Evolutionary conservation across 345 rosid species (phyloP).

Genomic region (Nephelium lappaceum): DNA sequence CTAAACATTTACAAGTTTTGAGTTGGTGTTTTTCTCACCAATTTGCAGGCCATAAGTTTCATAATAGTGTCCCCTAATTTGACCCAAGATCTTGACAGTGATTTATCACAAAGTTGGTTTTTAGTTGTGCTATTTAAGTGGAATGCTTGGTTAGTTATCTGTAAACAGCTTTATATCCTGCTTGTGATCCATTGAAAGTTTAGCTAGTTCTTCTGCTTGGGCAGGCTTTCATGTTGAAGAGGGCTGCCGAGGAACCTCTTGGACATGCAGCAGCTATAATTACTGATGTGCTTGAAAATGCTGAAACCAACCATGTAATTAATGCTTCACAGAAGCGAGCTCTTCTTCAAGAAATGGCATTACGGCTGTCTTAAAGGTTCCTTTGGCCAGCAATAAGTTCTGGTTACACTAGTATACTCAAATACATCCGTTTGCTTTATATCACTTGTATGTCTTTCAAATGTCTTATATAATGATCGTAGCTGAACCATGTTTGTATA

Average conservation of each 20-base stretch:
- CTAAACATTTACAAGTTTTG: background rate
- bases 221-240: conserved; percentile 96
- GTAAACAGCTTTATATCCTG: background rate
- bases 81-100: background rate
- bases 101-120: background rate
- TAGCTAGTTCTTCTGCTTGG: conserved; percentile 9
- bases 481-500: conserved; percentile 18
- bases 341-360: conserved; percentile 97
- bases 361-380: conserved; percentile 60
- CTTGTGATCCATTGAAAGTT: background rate
- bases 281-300: conserved; percentile 88
- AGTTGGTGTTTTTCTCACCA: background rate
- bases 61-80: background rate
- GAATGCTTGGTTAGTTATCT: background rate
- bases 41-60: background rate
- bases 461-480: conserved; percentile 5
- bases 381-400: background rate
- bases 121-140: background rate
- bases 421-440: background rate
- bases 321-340: conserved; percentile 87
- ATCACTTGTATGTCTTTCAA: background rate
- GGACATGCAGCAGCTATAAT: conserved; percentile 97
- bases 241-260: conserved; percentile 87
- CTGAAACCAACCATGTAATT: conserved; percentile 79
- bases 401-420: conserved; percentile 2